phyloP scores from a whole-genome alignment of 495 filamentous ascomycete genomes.

The Tuber borchii region DNA sequence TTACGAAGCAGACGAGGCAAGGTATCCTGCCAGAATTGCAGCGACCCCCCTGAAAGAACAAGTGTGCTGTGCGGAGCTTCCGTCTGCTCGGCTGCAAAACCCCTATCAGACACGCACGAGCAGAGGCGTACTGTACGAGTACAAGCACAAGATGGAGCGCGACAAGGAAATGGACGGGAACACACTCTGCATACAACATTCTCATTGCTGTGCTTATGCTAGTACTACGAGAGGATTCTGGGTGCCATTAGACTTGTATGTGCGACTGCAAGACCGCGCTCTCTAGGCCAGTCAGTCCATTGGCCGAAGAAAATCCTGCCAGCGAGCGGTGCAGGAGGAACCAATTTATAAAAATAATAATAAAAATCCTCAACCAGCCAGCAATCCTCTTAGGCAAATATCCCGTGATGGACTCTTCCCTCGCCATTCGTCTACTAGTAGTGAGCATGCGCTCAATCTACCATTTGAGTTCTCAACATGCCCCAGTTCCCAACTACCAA shows the following conservation, averaged over 20 bases:
- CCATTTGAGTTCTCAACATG: neutral
- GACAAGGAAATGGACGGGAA: neutral
- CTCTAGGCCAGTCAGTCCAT: neutral
- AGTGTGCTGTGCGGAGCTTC: neutral
- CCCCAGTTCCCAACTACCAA: neutral
- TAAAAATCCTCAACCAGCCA: neutral
- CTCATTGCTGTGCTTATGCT: neutral
- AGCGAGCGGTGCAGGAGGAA: neutral
- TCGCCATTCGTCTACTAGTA: neutral
- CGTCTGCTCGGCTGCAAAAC: neutral
- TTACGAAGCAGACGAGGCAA: no score
- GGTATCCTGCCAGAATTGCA: neutral
- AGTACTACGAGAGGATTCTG: no score
- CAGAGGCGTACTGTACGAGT: neutral
- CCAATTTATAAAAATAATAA: neutral
- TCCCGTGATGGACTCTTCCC: neutral
- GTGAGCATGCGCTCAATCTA: neutral
- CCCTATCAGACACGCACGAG: neutral
- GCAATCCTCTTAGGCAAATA: neutral
- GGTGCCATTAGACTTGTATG: neutral
- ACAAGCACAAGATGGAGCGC: neutral
- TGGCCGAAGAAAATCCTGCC: neutral
- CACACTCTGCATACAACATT: neutral
- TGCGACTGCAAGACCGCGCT: neutral
- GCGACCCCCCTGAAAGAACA: neutral